Evolutionary conservation across 495 filamentous ascomycete species (phyloP).

Genomic region (Pseudotulostoma volvatum): DNA sequence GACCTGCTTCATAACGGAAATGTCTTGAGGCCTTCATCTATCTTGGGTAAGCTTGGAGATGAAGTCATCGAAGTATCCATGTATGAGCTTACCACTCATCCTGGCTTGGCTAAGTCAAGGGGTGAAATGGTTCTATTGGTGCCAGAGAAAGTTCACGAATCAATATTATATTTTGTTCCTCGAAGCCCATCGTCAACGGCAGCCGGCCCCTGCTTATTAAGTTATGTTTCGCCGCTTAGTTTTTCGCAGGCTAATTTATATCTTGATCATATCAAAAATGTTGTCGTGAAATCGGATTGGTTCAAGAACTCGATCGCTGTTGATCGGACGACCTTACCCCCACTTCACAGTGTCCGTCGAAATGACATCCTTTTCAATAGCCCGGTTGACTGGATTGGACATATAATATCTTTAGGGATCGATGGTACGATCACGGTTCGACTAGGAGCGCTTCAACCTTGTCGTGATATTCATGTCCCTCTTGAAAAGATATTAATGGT

Average conservation of each 20-base stretch:
- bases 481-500: slow-evolving; percentile 29
- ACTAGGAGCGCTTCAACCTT: slow-evolving; percentile 29
- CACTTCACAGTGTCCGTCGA: slow-evolving; percentile 7
- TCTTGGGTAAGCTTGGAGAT: slow-evolving; percentile 25
- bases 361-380: slow-evolving; percentile 3
- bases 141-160: slow-evolving; percentile 13
- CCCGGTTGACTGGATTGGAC: slow-evolving; percentile 35
- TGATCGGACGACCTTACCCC: slow-evolving; percentile 6
- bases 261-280: slow-evolving; percentile 7
- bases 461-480: slow-evolving; percentile 31
- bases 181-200: not conserved
- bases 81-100: slow-evolving; percentile 36
- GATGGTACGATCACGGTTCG: slow-evolving; percentile 39
- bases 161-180: slow-evolving; percentile 2
- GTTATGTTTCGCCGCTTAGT: slow-evolving; percentile 3
- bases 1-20: slow-evolving; percentile 19
- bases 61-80: slow-evolving; percentile 34
- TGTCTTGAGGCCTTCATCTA: slow-evolving; percentile 16
- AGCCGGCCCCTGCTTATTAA: slow-evolving; percentile 5
- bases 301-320: slow-evolving; percentile 10
- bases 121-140: slow-evolving; percentile 36
- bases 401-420: slow-evolving; percentile 35
- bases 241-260: slow-evolving; percentile 6
- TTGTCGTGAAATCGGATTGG: slow-evolving; percentile 8
- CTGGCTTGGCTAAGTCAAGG: slow-evolving; percentile 24